Conservation (phyloP, 495 filamentous ascomycete species). For the Letharia columbiana region DNA sequence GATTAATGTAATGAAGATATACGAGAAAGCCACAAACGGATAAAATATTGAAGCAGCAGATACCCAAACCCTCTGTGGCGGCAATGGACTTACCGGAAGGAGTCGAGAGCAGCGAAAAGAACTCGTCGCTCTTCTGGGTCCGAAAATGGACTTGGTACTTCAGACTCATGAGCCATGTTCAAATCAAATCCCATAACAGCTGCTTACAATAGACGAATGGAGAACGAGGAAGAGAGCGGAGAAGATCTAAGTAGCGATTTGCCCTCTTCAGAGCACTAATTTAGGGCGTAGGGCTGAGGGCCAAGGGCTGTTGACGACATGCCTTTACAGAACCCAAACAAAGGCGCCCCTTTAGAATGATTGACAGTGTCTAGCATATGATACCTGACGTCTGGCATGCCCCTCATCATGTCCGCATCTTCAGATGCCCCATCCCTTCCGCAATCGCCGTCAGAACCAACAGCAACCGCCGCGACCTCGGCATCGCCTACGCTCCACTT, state of each 20-base stretch:
- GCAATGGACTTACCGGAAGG: constrained; percentile 63
- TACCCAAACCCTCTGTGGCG: neutral
- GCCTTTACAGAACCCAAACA: neutral
- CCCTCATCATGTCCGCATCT: constrained; percentile 23
- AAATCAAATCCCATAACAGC: neutral
- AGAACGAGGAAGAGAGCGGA: neutral
- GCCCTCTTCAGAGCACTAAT: no score
- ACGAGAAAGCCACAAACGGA: neutral
- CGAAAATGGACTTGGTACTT: constrained; percentile 41
- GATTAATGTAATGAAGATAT: constrained; percentile 9
- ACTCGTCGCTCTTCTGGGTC: constrained; percentile 71
- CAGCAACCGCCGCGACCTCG: neutral
- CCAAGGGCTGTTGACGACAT: neutral
- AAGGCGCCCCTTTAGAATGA: neutral
- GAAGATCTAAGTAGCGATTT: neutral
- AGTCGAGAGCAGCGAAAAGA: constrained; percentile 70
- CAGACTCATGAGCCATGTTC: neutral
- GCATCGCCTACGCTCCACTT: constrained; percentile 25
- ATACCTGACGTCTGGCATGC: neutral
- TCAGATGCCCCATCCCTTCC: neutral
- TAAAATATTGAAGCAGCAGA: neutral
- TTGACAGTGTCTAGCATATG: neutral
- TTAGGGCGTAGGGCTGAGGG: constrained; percentile 2
- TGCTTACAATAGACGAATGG: neutral
- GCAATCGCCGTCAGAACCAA: neutral